These are phyloP conservation scores for Barnettozyma wickerhamii DNA, from an alignment of 805 yeast genomes.

Conservation along the genomic window DNA sequence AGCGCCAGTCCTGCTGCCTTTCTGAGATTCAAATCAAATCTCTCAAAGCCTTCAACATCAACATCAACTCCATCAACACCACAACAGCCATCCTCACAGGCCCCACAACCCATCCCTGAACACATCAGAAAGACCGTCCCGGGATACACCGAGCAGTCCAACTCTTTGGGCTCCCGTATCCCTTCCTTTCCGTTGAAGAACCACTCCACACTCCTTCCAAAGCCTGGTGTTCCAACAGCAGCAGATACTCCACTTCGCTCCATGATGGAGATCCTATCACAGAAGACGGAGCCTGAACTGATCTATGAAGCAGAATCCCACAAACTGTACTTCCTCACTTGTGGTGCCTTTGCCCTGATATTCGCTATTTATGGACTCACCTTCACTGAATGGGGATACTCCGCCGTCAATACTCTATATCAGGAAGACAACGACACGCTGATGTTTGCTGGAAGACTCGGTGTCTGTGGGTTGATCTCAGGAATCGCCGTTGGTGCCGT, in stretches of 20 bases:
- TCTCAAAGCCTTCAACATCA: conserved; percentile 4
- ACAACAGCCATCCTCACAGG: not conserved
- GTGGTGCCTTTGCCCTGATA: conserved; percentile 64
- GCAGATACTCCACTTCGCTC: conserved; percentile 41
- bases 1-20: no score
- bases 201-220: conserved; percentile 68
- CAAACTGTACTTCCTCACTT: conserved; percentile 63
- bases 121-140: conserved; percentile 23
- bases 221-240: conserved; percentile 75
- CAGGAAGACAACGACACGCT: conserved; percentile 43
- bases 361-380: conserved; percentile 66
- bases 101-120: conserved; percentile 15
- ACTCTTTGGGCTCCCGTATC: conserved; percentile 51
- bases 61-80: conserved; percentile 1
- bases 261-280: conserved; percentile 52
- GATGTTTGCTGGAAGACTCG: conserved; percentile 32
- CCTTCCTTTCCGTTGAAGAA: conserved; percentile 65
- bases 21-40: conserved; percentile 8
- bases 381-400: conserved; percentile 51
- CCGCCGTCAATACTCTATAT: conserved; percentile 47
- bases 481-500: conserved; percentile 29
- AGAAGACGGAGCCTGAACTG: conserved; percentile 60
- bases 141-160: conserved; percentile 25
- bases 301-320: conserved; percentile 85
- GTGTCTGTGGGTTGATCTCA: conserved; percentile 39